Evolutionary conservation across 495 filamentous ascomycete genomes (phyloP).

Genomic region (Neurospora sp.): DNA sequence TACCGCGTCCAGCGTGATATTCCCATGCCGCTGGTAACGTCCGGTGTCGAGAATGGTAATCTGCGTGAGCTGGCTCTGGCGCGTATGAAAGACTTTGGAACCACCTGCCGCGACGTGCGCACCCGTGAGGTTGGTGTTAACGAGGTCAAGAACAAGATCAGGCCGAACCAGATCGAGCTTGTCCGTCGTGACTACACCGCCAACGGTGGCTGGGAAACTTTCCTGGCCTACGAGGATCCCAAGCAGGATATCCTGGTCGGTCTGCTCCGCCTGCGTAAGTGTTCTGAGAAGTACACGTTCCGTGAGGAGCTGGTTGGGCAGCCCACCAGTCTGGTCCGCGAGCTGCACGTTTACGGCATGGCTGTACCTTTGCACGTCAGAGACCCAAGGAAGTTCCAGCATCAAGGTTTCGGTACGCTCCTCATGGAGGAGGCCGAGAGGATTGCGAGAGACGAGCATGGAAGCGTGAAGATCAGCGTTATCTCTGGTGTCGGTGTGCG

Average conservation of each 20-base stretch:
- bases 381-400: conserved; percentile 93
- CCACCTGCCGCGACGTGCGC: conserved; percentile 92
- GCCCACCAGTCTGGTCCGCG: conserved; percentile 83
- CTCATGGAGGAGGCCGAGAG: conserved; percentile 97
- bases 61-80: conserved; percentile 84
- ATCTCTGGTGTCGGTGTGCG: conserved; percentile 93
- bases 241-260: conserved; percentile 98
- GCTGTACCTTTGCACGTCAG: conserved; percentile 91
- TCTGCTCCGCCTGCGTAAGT: conserved; percentile 81
- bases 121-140: conserved; percentile 97
- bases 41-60: conserved; percentile 96
- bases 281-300: conserved; percentile 81
- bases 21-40: conserved; percentile 94
- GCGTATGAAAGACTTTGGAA: conserved; percentile 98
- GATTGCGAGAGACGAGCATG: conserved; percentile 88
- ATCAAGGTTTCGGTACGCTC: conserved; percentile 92
- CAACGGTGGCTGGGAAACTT: conserved; percentile 97
- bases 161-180: conserved; percentile 91
- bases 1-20: conserved; percentile 98
- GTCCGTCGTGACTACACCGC: conserved; percentile 91
- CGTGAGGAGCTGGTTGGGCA: conserved; percentile 76
- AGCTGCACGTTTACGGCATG: conserved; percentile 92
- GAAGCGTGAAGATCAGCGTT: conserved; percentile 85
- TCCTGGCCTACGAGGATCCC: conserved; percentile 94
- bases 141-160: conserved; percentile 96